Base-by-base conservation (phyloP, 495 filamentous ascomycete genomes). In the Durotheca rogersii region DNA sequence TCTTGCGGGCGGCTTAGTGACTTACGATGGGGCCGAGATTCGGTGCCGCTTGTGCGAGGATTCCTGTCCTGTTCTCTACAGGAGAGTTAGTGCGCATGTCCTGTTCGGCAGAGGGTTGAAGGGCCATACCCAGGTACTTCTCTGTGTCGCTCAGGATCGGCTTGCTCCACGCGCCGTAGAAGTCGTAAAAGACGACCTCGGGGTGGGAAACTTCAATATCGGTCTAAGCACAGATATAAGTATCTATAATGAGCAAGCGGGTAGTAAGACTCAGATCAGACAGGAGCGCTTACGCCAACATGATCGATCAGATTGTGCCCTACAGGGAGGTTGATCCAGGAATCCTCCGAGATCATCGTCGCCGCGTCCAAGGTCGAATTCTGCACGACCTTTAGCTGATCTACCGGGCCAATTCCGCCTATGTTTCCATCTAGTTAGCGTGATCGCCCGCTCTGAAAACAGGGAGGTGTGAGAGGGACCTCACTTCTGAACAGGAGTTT, bases 281-380 rank as follows among this genome's bases (percentile, higher is more conserved):
- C 0, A 6, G n/a, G 17, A 18, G 10, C 23, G 53, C 60, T 60
- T 19, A 63, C 60, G 49, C 82, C 81, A 33, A 77, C 71, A 61
- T 87, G 82, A 47, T 86, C 83, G 44, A 79, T 75, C 18, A 85
- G 62, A 41, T 82, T 83, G 41, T 81, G 71, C 33, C 83, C 83
- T 7, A 87, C 83, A 7, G 83, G 83, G 10, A 83, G 72, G 35
- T 80, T 67, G 54, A 87, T 81, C 82, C 82, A 85, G 6, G 79
- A 53, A 2, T 59, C 56, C n/a, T 48, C 49, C 18, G 67, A 56
- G 47, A 74, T 70, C 72, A 78, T 69, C 6, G 58, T 65, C 3
- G 66, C 49, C 7, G 75, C 70, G 33, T 73, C 67, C 2, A 67
- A 59, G 2, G 72, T 72, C 15, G 69, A 70, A 30, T 70, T 68